Evolutionary conservation across 2,329 filamentous ascomycete species (phyloP), one percentile per base, ranked within the genome.

Genomic region (Thelonectria discophora): DNA sequence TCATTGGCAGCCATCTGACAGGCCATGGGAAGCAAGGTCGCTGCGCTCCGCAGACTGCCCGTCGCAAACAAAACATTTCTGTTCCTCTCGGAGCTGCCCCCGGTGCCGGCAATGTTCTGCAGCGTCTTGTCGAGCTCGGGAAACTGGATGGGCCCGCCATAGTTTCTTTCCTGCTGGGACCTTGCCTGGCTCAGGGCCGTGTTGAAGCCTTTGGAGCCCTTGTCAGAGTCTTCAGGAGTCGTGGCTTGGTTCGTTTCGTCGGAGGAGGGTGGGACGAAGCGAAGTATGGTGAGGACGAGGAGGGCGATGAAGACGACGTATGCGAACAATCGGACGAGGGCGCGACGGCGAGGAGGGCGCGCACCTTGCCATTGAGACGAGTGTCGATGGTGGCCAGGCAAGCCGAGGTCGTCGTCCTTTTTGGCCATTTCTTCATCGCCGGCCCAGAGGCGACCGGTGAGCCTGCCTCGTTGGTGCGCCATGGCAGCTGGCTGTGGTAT

Each of bases 1-100:
- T 85, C 82, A 75, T 88, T 84, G 20, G 76, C 76, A 7, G 88
- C 89, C 94, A 97, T 97, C 69, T 92, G 86, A 76, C 95, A 98
- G 6, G 94, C 92, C 73, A 97, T 81, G 0, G 93, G 93, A 32
- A 97, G 79, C 55, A 97, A 75, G 32, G 85, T 84, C 0, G 91
- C 85, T 15, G 88, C 87, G 72, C 92, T 95, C 74, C 86, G 86
- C 52, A 96, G 77, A 63, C 84, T 93, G 0, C 91, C 89, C 3
- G 91, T 88, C 5, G 89, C 90, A 73, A 97, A 97, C 3, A 97
- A 76, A 15, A 97, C 84, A 70, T 93, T 93, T 52, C 85, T 85
- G 71, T 91, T 92, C 39, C 78, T 73, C 32, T 73, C 64, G 55
- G 79, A 79, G 50, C 77, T 76, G 5, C 88, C 88, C 24, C 79